Evolutionary conservation across 1,284 basidiomycete species (phyloP).

Genomic region (Ustilago xerochloae): DNA sequence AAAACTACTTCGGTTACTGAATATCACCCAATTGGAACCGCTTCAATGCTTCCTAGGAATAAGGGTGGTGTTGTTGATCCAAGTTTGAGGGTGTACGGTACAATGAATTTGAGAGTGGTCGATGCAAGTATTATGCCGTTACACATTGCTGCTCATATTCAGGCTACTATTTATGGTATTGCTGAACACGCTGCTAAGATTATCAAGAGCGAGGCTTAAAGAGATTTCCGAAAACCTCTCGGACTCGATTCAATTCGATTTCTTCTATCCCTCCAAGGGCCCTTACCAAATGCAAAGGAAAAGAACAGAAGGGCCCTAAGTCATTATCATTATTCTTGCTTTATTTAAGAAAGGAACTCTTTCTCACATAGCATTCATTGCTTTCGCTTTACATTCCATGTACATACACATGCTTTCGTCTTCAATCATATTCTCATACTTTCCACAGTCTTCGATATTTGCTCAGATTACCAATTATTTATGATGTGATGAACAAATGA

Average conservation of each 20-base stretch:
- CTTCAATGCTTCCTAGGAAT: constrained; percentile 75
- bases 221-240: too few relatives aligned
- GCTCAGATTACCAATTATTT: constrained; percentile 1
- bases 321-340: background rate
- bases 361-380: background rate
- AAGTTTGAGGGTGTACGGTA: constrained; percentile 76
- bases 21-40: constrained; percentile 73
- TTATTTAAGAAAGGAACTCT: background rate
- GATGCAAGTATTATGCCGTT: constrained; percentile 68
- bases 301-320: background rate
- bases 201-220: constrained; percentile 48
- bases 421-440: background rate
- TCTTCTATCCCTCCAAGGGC: too few relatives aligned
- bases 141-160: constrained; percentile 73
- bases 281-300: too few relatives aligned
- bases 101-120: constrained; percentile 73
- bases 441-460: background rate
- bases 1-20: constrained; percentile 61
- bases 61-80: constrained; percentile 77
- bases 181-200: constrained; percentile 69
- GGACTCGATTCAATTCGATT: too few relatives aligned
- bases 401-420: constrained; percentile 4
- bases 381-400: too few relatives aligned
- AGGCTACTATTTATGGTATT: constrained; percentile 62
- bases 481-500: background rate